Evolutionary conservation across 805 yeast species (phyloP).

Genomic region (Yamadazyma philogaea): DNA sequence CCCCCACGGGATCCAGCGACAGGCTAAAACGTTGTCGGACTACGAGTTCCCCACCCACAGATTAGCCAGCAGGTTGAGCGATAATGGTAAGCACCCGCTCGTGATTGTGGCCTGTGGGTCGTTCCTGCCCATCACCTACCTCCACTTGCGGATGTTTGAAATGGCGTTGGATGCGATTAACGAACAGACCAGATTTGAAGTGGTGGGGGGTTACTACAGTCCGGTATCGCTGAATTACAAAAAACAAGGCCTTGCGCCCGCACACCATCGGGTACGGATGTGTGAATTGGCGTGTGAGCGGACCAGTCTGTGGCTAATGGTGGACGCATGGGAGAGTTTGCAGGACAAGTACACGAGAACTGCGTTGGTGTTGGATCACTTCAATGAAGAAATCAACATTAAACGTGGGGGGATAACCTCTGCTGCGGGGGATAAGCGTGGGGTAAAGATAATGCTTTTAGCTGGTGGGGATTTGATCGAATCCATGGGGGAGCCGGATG

Average conservation of each 20-base stretch:
- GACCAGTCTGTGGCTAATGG: slow-evolving; percentile 97
- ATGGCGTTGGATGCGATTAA: slow-evolving; percentile 94
- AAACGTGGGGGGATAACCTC: slow-evolving; percentile 80
- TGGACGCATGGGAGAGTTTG: slow-evolving; percentile 97
- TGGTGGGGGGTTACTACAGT: slow-evolving; percentile 92
- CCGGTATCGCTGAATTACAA: slow-evolving; percentile 93
- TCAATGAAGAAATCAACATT: slow-evolving; percentile 90
- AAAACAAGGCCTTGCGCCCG: slow-evolving; percentile 87
- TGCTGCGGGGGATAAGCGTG: slow-evolving; percentile 46
- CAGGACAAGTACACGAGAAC: slow-evolving; percentile 91
- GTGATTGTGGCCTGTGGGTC: slow-evolving; percentile 98
- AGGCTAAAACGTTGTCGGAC: slow-evolving; percentile 64
- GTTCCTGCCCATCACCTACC: slow-evolving; percentile 90
- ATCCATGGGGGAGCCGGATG: slow-evolving; percentile 99
- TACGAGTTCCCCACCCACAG: slow-evolving; percentile 89
- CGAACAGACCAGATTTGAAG: slow-evolving; percentile 92
- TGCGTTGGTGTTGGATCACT: slow-evolving; percentile 92
- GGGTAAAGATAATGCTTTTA: slow-evolving; percentile 89
- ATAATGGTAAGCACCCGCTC: slow-evolving; percentile 78
- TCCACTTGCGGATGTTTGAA: slow-evolving; percentile 96
- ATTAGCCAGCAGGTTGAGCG: slow-evolving; percentile 63
- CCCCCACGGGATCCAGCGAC: slow-evolving; percentile 90
- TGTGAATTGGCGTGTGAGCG: slow-evolving; percentile 97
- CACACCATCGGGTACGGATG: slow-evolving; percentile 92
- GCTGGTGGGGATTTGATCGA: slow-evolving; percentile 99